phyloP scores from a whole-genome alignment of 2,329 filamentous ascomycete species.

The Chaetomium olivaceum region DNA sequence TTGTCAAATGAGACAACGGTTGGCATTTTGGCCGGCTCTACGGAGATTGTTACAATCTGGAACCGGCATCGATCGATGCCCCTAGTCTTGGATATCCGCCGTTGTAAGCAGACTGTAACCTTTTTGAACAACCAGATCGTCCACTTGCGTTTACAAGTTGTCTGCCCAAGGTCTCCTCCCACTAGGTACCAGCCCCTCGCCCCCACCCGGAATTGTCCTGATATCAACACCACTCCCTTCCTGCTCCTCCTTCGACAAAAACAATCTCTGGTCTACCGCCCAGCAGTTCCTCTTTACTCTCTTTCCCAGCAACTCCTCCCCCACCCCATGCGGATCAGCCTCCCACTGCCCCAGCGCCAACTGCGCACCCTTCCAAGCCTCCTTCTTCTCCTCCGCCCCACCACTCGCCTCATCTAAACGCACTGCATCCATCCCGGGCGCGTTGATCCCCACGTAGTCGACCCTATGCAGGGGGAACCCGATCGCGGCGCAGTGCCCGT shows the following conservation, averaged over 20 bases:
- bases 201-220: constrained; percentile 36
- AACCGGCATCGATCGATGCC: neutral
- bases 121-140: neutral
- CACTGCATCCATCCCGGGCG: constrained; percentile 48
- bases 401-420: neutral
- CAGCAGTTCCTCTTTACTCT: constrained; percentile 53
- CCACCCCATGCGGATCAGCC: constrained; percentile 54
- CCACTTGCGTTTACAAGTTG: neutral
- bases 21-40: neutral
- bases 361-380: constrained; percentile 45
- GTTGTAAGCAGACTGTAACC: neutral
- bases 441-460: constrained; percentile 64
- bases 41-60: neutral
- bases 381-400: constrained; percentile 37
- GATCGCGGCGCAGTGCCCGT: constrained; percentile 65
- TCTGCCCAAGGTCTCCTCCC: constrained; percentile 41
- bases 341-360: constrained; percentile 52
- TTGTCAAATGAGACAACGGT: neutral
- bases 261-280: constrained; percentile 47
- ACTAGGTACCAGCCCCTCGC: constrained; percentile 45
- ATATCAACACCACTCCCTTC: constrained; percentile 43
- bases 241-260: constrained; percentile 40
- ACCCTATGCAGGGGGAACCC: constrained; percentile 51
- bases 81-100: neutral
- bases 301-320: constrained; percentile 49